Evolutionary conservation across 495 filamentous ascomycete genomes (phyloP), one percentile per base, ranked within the genome.

Genomic region (Penicillium lagena): DNA sequence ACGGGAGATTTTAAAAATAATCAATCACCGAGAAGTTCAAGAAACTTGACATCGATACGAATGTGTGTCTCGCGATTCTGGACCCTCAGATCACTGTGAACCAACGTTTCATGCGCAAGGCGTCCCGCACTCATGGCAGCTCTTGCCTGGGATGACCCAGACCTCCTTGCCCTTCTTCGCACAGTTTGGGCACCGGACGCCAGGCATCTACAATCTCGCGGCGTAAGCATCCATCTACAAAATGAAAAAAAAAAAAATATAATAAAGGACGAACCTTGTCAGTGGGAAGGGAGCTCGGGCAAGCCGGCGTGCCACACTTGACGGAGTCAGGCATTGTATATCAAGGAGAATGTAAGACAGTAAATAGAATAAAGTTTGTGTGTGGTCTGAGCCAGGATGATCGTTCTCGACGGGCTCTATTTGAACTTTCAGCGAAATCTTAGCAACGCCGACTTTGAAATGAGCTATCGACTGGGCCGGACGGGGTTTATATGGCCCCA

Each of bases 111-210:
- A 56, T 49, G 53, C 61, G 41, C 63, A 67, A 6, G 63, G 48
- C 2, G 66, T 68, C 11, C 67, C 63, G 45, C 70, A 74, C 39
- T 66, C 34, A 46, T 74, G 72, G 44, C 72, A 76, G 46, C 66
- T 59, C 45, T 74, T 76, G 13, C 72, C 72, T 9, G 72, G 71
- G 43, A 76, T 73, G 0, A 76, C 72, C 72, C 72, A 76, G 30
- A 63, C 62, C 46, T 73, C 71, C 37, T 64, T 54, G 3, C 72
- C 72, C 27, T 63, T 35, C 0, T 47, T 43, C 12, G 50, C 42
- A 47, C 72, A 76, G n/a, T 47, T 68, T 13, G 67, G 71, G 50
- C 72, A 76, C 12, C 67, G 62, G n/a, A 71, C 64, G 42, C 72
- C 72, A 12, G 71, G 68, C 72, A 76, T 76, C 71, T 76, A 37